A percentile compares a stretch with the other conserved stretches of the same genome.
Conservation (phyloP, 441 rosid species). For the Kokia cookei region DNA sequence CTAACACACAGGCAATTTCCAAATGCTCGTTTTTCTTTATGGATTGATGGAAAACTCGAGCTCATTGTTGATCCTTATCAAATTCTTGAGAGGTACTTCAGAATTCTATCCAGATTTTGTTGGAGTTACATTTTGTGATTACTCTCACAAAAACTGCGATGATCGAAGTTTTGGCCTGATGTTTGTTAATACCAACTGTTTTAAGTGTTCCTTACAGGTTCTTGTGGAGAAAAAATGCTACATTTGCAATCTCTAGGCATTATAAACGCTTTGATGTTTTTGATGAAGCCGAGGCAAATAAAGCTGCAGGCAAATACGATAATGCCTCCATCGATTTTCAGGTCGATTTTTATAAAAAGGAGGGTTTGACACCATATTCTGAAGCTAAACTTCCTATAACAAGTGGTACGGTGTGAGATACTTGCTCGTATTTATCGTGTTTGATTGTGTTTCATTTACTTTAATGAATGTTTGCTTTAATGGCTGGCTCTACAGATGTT, state of each 20-base stretch:
- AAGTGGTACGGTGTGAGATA: conserved; percentile 51
- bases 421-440: neutral
- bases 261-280: conserved; percentile 83
- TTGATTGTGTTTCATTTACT: neutral
- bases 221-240: conserved; percentile 85
- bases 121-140: neutral
- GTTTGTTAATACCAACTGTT: neutral
- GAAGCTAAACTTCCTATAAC: conserved; percentile 82
- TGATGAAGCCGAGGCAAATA: conserved; percentile 91
- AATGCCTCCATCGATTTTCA: conserved; percentile 87
- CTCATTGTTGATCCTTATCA: conserved; percentile 81
- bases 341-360: conserved; percentile 76
- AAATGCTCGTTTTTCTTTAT: conserved; percentile 69
- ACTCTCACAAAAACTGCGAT: neutral
- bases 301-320: conserved; percentile 91
- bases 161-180: neutral
- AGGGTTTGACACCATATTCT: conserved; percentile 81
- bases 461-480: neutral
- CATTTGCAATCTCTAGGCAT: conserved; percentile 87
- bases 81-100: conserved; percentile 72
- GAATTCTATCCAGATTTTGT: neutral
- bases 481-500: conserved; percentile 59
- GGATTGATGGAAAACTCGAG: conserved; percentile 91
- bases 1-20: conserved; percentile 75
- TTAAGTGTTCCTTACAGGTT: conserved; percentile 42